Evolutionary conservation across 2,329 filamentous ascomycete genomes (phyloP), one percentile per base, ranked within the genome.

Genomic region (Aspergillus sp.): DNA sequence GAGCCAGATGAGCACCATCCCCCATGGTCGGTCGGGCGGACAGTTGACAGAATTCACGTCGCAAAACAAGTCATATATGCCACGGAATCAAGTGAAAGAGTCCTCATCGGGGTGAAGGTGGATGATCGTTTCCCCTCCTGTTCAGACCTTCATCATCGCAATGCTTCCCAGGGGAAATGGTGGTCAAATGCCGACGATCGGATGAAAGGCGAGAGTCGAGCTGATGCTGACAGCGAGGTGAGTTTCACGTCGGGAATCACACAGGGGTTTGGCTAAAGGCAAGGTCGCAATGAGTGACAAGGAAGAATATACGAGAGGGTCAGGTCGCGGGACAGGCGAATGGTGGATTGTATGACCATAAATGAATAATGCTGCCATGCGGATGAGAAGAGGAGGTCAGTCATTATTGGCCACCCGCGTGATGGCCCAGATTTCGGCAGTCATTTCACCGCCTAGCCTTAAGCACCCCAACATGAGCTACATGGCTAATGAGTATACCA

Each of bases 1-100:
- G 69, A 58, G 62, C 63, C 51, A 73, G 50, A 53, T 55, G 64
- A 53, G 58, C 63, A 54, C 59, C 61, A 65, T 71, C 59, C 56
- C 59, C 67, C 68, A 70, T 71, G 59, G 58, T 70, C 59, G 57
- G 46, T 46, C 53, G 51, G 52, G 56, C 55, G 41, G 43, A 44
- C 56, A 36, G 25, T 31, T 47, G 48, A 17, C 14, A 38, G 34
- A 4, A 38, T 25, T 49, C 52, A 54, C 54, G 48, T 50, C 52
- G 42, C 52, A 45, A 52, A 55, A 42, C 55, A 55, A 50, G 49
- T 55, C 50, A 57, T 49, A 52, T 49, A 57, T 47, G 32, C 51
- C 34, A 29, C 25, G 50, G 43, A 55, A 47, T 47, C 52, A 56
- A 57, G 54, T 53, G 55, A 47, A 43, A 31, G 38, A 42, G 2